A percentile compares a stretch with the other conserved stretches of the same genome.
Conservation (phyloP, 2,329 filamentous ascomycete species). For the Curvularia sp. region DNA sequence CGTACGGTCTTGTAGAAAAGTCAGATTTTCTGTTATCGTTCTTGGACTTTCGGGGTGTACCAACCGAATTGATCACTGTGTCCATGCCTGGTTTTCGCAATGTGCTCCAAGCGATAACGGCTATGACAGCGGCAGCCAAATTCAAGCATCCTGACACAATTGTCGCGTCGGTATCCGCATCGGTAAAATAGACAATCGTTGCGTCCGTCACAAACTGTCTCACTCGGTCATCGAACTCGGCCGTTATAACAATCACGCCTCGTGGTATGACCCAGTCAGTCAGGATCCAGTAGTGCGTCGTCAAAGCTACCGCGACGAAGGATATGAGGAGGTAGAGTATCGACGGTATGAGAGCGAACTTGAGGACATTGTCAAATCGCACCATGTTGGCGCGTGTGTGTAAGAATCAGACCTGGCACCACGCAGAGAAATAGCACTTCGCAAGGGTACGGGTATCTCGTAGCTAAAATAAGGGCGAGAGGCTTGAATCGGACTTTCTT, state of each 20-base stretch:
- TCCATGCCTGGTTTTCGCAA: conserved; percentile 37
- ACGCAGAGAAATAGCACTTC: conserved; percentile 6
- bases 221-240: conserved; percentile 26
- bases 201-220: conserved; percentile 30
- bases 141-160: conserved; percentile 39
- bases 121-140: conserved; percentile 32
- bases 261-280: conserved; percentile 38
- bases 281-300: conserved; percentile 42
- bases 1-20: conserved; percentile 26
- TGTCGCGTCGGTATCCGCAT: conserved; percentile 35
- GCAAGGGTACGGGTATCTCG: conserved; percentile 20
- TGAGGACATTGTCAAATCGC: conserved; percentile 33
- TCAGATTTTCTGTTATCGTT: conserved; percentile 14
- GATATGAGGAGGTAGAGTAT: conserved; percentile 40
- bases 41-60: conserved; percentile 5
- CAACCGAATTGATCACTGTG: conserved; percentile 32
- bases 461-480: conserved; percentile 25
- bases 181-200: conserved; percentile 39
- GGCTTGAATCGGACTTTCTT: conserved; percentile 16
- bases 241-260: conserved; percentile 28
- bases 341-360: conserved; percentile 33
- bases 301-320: conserved; percentile 38
- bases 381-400: conserved; percentile 18
- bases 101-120: conserved; percentile 36
- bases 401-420: conserved; percentile 8